phyloP scores from a whole-genome alignment of 2,329 filamentous ascomycete genomes.

The Cylindrodendrum hubeiense region DNA sequence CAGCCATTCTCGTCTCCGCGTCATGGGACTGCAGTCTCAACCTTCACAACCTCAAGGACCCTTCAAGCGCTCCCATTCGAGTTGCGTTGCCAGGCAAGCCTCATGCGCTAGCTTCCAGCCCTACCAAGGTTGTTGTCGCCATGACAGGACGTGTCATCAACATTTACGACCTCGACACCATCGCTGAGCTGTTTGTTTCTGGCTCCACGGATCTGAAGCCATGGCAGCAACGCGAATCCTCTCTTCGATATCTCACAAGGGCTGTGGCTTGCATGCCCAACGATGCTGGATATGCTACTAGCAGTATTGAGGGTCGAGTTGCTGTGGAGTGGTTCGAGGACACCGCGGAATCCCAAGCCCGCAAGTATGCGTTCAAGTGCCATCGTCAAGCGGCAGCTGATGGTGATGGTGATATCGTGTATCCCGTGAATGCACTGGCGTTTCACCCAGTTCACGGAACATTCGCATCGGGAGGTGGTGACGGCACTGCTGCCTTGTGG shows the following conservation, averaged over 20 bases:
- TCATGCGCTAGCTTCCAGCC: conserved; percentile 84
- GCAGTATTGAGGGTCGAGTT: conserved; percentile 93
- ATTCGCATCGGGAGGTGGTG: conserved; percentile 90
- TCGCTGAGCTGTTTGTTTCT: conserved; percentile 66
- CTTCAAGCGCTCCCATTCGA: conserved; percentile 67
- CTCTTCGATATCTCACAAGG: conserved; percentile 94
- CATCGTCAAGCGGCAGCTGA: conserved; percentile 81
- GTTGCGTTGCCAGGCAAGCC: conserved; percentile 86
- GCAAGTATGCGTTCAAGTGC: conserved; percentile 99
- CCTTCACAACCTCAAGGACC: conserved; percentile 75
- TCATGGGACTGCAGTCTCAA: conserved; percentile 96
- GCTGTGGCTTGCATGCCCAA: conserved; percentile 97
- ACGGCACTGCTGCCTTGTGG: conserved; percentile 93
- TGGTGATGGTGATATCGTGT: conserved; percentile 81
- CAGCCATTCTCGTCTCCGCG: conserved; percentile 84
- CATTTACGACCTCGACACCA: conserved; percentile 88
- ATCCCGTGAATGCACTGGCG: conserved; percentile 89
- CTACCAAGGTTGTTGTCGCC: conserved; percentile 88
- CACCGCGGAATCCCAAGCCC: conserved; percentile 84
- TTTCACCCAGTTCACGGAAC: conserved; percentile 89
- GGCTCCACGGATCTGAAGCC: conserved; percentile 71
- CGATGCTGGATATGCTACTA: conserved; percentile 92
- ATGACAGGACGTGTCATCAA: conserved; percentile 95
- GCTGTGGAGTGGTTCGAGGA: conserved; percentile 99
- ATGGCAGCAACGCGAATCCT: conserved; percentile 94